Conservation (phyloP, 768 basidiomycete species). For the Inosperma sp. region DNA sequence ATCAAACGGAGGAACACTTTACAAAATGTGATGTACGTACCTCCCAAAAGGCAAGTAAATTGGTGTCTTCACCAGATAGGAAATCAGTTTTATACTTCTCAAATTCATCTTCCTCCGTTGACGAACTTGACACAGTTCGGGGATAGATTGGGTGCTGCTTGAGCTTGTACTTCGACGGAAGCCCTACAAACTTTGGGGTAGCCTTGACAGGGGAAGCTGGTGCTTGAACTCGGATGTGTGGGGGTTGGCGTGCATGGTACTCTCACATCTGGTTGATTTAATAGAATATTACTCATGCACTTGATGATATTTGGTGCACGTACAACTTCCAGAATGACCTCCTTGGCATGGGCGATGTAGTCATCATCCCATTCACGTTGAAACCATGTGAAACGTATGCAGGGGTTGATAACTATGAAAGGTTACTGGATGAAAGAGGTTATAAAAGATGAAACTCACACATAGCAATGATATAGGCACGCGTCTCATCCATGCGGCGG, state of each 20-base stretch:
- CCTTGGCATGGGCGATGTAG: not conserved
- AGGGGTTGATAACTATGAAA: not conserved
- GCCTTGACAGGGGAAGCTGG: not conserved
- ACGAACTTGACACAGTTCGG: not conserved
- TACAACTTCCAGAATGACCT: not conserved
- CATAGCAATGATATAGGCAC: constrained; percentile 24
- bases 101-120: not conserved
- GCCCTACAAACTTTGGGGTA: not conserved
- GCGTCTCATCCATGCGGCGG: constrained; percentile 14
- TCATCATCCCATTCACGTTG: not conserved
- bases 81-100: not conserved
- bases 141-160: not conserved
- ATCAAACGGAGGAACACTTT: not conserved
- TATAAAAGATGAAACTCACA: constrained; percentile 12
- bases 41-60: not conserved
- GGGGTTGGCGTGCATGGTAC: not conserved
- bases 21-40: not conserved
- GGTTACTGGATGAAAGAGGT: not conserved
- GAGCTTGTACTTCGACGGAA: not conserved
- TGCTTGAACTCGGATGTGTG: too few species aligned
- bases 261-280: not conserved
- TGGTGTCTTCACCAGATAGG: not conserved
- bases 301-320: too few species aligned
- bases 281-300: not conserved
- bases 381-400: not conserved